A percentile compares a stretch with the other conserved stretches of the same genome.
Evolutionary conservation across 257 asterid genomes (phyloP).

Genomic region (Fraxinus excelsior): DNA sequence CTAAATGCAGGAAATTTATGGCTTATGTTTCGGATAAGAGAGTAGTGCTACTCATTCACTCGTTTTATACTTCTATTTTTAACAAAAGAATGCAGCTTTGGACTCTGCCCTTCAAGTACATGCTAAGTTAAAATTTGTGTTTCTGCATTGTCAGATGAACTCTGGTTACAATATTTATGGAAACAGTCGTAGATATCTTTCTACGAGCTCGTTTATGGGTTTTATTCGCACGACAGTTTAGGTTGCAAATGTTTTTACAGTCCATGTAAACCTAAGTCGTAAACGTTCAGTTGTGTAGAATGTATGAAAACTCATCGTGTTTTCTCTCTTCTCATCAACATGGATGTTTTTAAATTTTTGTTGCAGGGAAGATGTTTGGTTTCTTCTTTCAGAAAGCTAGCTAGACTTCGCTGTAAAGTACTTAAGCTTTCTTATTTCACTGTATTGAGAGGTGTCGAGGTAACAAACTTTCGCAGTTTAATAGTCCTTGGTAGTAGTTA

Average conservation of each 20-base stretch:
- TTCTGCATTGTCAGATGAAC: neutral
- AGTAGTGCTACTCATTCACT: neutral
- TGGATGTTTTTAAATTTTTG: neutral
- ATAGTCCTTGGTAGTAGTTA: neutral
- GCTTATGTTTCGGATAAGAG: neutral
- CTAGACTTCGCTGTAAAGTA: slow-evolving; percentile 11
- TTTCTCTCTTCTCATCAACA: neutral
- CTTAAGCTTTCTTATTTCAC: slow-evolving; percentile 1
- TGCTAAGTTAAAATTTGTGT: neutral
- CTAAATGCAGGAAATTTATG: neutral
- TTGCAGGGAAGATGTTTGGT: slow-evolving; percentile 20
- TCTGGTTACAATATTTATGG: neutral
- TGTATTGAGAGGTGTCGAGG: neutral
- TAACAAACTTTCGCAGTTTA: neutral
- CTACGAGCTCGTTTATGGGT: neutral
- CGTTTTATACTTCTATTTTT: neutral
- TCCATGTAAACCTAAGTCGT: too few species aligned
- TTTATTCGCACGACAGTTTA: neutral
- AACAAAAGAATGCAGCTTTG: neutral
- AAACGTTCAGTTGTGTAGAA: neutral
- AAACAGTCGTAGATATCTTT: neutral
- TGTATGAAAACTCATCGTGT: neutral
- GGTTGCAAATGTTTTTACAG: too few species aligned
- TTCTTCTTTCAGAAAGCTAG: slow-evolving; percentile 6
- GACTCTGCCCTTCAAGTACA: neutral